These are phyloP conservation scores for Penicillium sp. DNA, from an alignment of 2,329 filamentous ascomycete species.

Conservation along the genomic window DNA sequence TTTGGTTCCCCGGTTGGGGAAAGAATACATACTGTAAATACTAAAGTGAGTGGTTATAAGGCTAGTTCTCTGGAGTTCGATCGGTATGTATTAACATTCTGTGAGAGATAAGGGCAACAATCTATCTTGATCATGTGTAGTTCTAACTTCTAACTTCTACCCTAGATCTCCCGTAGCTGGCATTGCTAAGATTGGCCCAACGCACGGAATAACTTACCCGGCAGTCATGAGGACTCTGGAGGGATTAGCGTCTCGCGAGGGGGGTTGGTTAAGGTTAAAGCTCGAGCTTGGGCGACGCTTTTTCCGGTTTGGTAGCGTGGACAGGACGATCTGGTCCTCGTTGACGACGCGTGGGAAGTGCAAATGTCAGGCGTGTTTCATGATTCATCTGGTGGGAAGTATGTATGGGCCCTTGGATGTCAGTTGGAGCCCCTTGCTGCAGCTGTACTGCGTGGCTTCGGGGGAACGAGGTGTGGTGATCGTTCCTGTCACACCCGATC, in stretches of 20 bases:
- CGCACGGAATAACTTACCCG: not conserved
- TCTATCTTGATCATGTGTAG: no score
- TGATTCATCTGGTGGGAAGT: no score
- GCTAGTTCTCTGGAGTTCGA: not conserved
- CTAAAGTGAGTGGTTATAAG: not conserved
- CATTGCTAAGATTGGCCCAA: not conserved
- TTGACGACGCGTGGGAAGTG: conserved; percentile 14
- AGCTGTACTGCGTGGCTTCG: conserved; percentile 2
- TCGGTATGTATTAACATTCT: no score
- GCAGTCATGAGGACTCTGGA: no score
- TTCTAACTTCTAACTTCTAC: no score
- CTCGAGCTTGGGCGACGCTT: not conserved
- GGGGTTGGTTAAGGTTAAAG: not conserved
- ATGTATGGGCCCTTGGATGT: not conserved
- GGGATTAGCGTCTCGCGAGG: no score
- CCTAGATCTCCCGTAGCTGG: no score
- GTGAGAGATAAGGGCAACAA: no score
- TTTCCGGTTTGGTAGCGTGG: not conserved
- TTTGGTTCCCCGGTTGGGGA: not conserved
- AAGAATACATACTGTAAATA: not conserved
- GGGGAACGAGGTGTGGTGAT: conserved; percentile 3
- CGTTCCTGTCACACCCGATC: conserved; percentile 3
- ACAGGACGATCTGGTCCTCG: not conserved
- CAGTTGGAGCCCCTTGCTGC: conserved; percentile 4
- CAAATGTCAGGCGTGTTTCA: conserved; percentile 10